Percentiles rank a stretch among this genome's conserved stretches.
Evolutionary conservation across 108 stramenopile species (phyloP).

Genomic region (Mediolabrus comicus): DNA sequence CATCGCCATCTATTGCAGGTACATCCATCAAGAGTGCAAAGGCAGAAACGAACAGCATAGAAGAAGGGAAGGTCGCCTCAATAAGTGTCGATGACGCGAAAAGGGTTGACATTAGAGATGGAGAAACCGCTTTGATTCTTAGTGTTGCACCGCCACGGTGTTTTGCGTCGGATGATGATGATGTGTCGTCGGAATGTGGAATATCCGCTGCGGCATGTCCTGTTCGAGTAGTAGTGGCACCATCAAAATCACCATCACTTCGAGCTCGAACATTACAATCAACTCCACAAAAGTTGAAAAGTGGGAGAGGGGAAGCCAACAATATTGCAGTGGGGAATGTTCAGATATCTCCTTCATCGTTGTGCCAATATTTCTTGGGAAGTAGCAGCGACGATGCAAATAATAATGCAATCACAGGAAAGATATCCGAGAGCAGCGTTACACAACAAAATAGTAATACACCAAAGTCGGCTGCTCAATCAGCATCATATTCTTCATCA

Average conservation of each 20-base stretch:
- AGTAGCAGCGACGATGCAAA: not conserved
- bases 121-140: slow-evolving; percentile 23
- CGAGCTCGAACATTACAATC: slow-evolving; percentile 5
- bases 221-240: not conserved
- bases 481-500: slow-evolving; percentile 14
- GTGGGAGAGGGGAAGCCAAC: not conserved
- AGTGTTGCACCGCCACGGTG: not conserved
- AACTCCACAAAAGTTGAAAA: slow-evolving; percentile 2
- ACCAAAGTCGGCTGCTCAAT: slow-evolving; percentile 56
- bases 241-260: not conserved
- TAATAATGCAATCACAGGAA: not conserved
- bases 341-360: not conserved
- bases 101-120: slow-evolving; percentile 21
- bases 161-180: not conserved
- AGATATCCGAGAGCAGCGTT: not conserved
- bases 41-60: slow-evolving; percentile 6
- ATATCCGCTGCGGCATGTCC: not conserved
- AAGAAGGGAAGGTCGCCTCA: slow-evolving; percentile 2
- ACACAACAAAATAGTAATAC: slow-evolving; percentile 51
- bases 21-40: not conserved
- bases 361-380: not conserved
- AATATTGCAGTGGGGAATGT: slow-evolving; percentile 4
- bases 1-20: not conserved
- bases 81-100: slow-evolving; percentile 9
- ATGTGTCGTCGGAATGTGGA: not conserved